A percentile compares a stretch with the other conserved stretches of the same genome.
Conservation (phyloP, 345 rosid species). For the Balakata baccata region DNA sequence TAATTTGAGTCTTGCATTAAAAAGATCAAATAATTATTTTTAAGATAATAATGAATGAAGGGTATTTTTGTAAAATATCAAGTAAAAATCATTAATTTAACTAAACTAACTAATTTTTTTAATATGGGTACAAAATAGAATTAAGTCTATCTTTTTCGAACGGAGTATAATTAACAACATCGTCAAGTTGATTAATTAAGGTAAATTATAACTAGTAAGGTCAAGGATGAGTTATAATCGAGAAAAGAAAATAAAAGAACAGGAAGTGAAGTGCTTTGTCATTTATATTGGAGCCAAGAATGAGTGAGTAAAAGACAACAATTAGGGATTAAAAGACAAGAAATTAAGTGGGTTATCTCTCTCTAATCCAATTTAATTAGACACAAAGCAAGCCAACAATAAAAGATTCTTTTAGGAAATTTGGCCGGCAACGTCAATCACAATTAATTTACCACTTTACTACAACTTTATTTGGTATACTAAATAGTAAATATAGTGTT, state of each 20-base stretch:
- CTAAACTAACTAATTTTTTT: too few species aligned
- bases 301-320: not conserved
- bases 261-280: not conserved
- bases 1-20: too few species aligned
- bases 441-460: not conserved
- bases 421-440: conserved; percentile 30
- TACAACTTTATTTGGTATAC: not conserved
- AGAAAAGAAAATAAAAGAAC: not conserved
- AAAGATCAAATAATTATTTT: too few species aligned
- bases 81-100: too few species aligned
- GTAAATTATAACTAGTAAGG: not conserved
- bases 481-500: too few species aligned
- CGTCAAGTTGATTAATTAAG: not conserved
- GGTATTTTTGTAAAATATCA: too few species aligned
- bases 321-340: conserved; percentile 5
- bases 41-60: too few species aligned
- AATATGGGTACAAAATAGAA: too few species aligned
- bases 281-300: not conserved
- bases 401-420: conserved; percentile 19
- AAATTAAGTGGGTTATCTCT: conserved; percentile 11
- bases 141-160: too few species aligned
- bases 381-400: conserved; percentile 27
- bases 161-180: too few species aligned
- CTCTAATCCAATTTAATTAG: conserved; percentile 15
- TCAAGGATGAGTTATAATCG: not conserved